Conservation (phyloP, 805 yeast species). For the Spathaspora passalidarum region DNA sequence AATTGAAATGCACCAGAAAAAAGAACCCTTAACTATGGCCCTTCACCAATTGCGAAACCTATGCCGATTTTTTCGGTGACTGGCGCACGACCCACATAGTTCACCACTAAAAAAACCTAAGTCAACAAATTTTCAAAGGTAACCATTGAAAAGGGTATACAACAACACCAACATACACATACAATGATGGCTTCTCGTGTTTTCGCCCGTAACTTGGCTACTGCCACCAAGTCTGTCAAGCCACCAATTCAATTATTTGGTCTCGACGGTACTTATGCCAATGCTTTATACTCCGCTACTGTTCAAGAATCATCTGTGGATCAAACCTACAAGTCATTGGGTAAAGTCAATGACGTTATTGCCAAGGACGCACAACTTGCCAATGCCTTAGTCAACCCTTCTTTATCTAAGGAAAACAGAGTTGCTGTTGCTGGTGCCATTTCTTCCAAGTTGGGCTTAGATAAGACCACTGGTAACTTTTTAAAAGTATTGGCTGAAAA, state of each 20-base stretch:
- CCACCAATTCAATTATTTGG: slow-evolving; percentile 95
- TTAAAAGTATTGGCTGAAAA: slow-evolving; percentile 85
- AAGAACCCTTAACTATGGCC: background rate
- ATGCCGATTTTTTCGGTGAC: background rate
- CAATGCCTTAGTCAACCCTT: slow-evolving; percentile 73
- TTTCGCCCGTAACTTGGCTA: slow-evolving; percentile 69
- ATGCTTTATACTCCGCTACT: slow-evolving; percentile 90
- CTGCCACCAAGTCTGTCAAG: slow-evolving; percentile 62
- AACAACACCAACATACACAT: background rate
- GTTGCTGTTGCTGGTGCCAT: slow-evolving; percentile 62
- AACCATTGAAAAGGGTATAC: too few relatives aligned
- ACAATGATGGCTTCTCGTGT: slow-evolving; percentile 56
- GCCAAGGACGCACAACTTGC: slow-evolving; percentile 61
- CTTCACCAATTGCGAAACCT: background rate
- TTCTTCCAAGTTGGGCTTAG: slow-evolving; percentile 47
- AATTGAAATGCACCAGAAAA: slow-evolving; percentile 3
- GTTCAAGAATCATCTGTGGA: slow-evolving; percentile 76
- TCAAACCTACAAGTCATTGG: slow-evolving; percentile 63
- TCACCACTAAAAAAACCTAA: background rate
- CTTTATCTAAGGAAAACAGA: slow-evolving; percentile 76
- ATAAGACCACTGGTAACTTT: slow-evolving; percentile 73
- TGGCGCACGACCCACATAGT: background rate
- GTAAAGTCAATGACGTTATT: slow-evolving; percentile 52
- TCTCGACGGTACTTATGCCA: slow-evolving; percentile 94
- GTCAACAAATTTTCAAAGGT: background rate